These are phyloP conservation scores for Fusarium brachygibbosum DNA, from an alignment of 2,329 filamentous ascomycete genomes.

Conservation along the genomic window DNA sequence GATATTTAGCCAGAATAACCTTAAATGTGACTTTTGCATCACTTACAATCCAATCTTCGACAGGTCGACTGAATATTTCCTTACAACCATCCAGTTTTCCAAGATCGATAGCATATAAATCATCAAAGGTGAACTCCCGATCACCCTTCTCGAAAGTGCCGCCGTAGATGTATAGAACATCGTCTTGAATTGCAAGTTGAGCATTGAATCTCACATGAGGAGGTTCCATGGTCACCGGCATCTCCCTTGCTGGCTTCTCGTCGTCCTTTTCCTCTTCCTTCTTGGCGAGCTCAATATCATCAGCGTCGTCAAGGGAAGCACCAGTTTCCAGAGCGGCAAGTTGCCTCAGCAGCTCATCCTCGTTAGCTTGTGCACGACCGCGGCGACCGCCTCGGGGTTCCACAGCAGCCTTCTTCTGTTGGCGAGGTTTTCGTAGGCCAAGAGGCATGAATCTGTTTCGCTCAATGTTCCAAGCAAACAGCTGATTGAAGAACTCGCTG, in stretches of 20 bases:
- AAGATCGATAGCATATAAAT: constrained; percentile 93
- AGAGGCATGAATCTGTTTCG: constrained; percentile 95
- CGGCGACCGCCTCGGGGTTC: constrained; percentile 70
- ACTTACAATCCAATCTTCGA: constrained; percentile 83
- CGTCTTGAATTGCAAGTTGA: constrained; percentile 89
- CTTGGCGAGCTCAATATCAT: constrained; percentile 64
- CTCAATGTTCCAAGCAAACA: constrained; percentile 96
- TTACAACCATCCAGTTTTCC: constrained; percentile 95
- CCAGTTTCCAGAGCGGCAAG: constrained; percentile 87
- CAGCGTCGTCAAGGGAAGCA: constrained; percentile 68
- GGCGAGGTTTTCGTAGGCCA: constrained; percentile 78
- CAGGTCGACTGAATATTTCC: constrained; percentile 87
- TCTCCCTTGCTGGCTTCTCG: constrained; percentile 70
- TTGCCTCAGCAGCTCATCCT: constrained; percentile 90
- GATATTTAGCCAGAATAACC: constrained; percentile 26
- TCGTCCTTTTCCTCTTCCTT: constrained; percentile 69
- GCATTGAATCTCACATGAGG: constrained; percentile 94
- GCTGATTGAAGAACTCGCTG: constrained; percentile 93
- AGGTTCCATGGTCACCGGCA: constrained; percentile 81
- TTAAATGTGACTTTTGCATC: background rate
- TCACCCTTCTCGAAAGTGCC: constrained; percentile 97
- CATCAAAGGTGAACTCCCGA: constrained; percentile 94
- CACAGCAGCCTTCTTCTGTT: constrained; percentile 69
- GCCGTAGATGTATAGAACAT: constrained; percentile 93
- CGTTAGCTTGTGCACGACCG: constrained; percentile 87